A percentile compares a stretch with the other conserved stretches of the same genome.
Conservation (phyloP, 1,284 basidiomycete genomes). For the Pseudozyma thailandica region DNA sequence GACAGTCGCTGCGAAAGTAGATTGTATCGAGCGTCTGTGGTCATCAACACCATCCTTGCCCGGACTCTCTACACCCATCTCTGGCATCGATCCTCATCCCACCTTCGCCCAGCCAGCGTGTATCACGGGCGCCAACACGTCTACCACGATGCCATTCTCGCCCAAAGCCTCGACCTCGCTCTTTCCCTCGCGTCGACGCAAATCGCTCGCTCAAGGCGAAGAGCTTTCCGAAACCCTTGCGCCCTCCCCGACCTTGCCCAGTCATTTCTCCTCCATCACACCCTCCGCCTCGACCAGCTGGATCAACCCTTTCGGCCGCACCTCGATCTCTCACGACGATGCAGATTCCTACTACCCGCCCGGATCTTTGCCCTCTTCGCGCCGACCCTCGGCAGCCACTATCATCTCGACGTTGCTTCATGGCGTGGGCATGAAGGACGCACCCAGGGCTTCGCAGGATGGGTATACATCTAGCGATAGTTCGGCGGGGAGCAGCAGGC, state of each 20-base stretch:
- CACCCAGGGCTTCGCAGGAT: constrained; percentile 8
- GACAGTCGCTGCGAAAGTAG: too few species aligned
- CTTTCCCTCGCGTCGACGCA: constrained; percentile 11
- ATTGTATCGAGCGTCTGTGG: too few species aligned
- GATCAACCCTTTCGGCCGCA: constrained; percentile 26
- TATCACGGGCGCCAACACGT: too few species aligned
- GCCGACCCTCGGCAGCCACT: constrained; percentile 18
- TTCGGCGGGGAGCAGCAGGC: background rate
- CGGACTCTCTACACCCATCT: background rate
- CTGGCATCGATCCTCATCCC: background rate
- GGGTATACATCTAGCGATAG: background rate
- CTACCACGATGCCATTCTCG: too few species aligned
- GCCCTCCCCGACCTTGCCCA: too few species aligned
- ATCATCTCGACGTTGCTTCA: constrained; percentile 35
- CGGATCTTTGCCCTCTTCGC: constrained; percentile 10
- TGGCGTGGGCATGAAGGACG: background rate
- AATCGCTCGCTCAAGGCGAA: constrained; percentile 9
- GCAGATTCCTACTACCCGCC: constrained; percentile 16
- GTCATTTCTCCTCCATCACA: background rate
- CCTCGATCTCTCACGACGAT: constrained; percentile 21
- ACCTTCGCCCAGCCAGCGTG: background rate
- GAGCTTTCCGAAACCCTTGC: constrained; percentile 8
- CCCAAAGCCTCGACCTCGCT: constrained; percentile 5
- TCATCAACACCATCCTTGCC: too few species aligned
- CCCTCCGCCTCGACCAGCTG: constrained; percentile 16